Evolutionary conservation across 768 basidiomycete species (phyloP).

Genomic region (Suillus ampliporus): DNA sequence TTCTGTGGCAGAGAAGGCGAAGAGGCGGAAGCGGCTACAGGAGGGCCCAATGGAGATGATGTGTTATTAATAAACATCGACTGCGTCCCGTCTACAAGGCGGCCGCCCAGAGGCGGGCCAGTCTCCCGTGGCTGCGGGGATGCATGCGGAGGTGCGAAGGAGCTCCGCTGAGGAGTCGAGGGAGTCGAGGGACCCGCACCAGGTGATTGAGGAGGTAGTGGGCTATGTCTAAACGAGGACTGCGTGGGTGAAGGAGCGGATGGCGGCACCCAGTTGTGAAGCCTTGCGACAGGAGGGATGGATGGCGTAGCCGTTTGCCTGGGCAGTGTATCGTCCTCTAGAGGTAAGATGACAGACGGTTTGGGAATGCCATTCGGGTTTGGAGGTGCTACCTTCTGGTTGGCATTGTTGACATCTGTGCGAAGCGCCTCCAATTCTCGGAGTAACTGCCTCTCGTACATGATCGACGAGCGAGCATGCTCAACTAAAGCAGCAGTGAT

Average conservation of each 20-base stretch:
- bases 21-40: conserved; percentile 41
- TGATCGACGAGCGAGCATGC: conserved; percentile 88
- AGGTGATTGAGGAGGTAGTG: conserved; percentile 52
- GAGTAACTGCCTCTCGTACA: conserved; percentile 89
- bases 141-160: conserved; percentile 33
- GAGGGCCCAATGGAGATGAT: conserved; percentile 42
- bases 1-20: conserved; percentile 34
- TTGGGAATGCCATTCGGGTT: conserved; percentile 58
- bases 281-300: conserved; percentile 27
- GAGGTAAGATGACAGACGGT: conserved; percentile 63
- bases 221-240: conserved; percentile 32
- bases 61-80: conserved; percentile 76
- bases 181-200: conserved; percentile 62
- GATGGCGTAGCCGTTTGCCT: conserved; percentile 23
- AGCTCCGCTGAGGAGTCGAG: conserved; percentile 40
- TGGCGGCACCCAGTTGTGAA: conserved; percentile 26
- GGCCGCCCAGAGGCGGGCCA: conserved; percentile 65
- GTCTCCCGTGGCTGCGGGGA: conserved; percentile 29
- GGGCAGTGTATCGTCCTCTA: conserved; percentile 62
- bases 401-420: conserved; percentile 73
- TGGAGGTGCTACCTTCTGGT: conserved; percentile 58
- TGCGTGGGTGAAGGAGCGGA: conserved; percentile 23
- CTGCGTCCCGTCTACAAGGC: conserved; percentile 74
- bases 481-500: conserved; percentile 89
- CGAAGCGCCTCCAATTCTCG: conserved; percentile 87